These are phyloP conservation scores for Ceratocystis harringtonii DNA, from an alignment of 2,329 filamentous ascomycete species.

Conservation along the genomic window DNA sequence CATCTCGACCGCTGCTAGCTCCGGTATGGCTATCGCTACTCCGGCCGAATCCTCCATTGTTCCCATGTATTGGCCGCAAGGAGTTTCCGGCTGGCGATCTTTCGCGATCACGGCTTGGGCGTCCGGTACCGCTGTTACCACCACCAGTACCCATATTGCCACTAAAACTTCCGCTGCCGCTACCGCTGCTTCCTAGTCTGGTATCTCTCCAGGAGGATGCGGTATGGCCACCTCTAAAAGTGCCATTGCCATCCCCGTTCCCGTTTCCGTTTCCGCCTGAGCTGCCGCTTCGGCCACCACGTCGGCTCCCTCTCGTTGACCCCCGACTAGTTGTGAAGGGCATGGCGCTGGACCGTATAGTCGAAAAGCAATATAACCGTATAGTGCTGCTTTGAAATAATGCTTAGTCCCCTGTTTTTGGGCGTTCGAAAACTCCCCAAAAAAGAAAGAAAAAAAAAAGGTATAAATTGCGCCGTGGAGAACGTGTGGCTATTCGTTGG, in stretches of 20 bases:
- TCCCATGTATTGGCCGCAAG: not conserved
- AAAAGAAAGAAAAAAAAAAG: not conserved
- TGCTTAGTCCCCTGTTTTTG: too few relatives aligned
- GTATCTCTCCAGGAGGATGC: constrained; percentile 3
- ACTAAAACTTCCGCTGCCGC: not conserved
- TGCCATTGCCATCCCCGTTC: not conserved
- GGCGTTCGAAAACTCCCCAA: too few relatives aligned
- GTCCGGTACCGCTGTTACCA: not conserved
- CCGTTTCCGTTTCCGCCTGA: not conserved
- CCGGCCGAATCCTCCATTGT: not conserved
- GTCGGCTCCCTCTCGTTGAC: not conserved
- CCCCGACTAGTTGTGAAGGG: not conserved
- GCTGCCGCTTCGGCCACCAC: not conserved
- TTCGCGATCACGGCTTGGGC: constrained; percentile 13
- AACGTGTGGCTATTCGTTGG: not conserved
- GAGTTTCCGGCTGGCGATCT: constrained; percentile 1
- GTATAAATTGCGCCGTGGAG: not conserved
- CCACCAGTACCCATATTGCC: not conserved
- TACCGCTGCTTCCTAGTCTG: constrained; percentile 6
- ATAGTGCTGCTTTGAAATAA: not conserved
- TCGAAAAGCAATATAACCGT: not conserved
- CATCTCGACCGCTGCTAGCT: constrained; percentile 11
- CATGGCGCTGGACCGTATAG: not conserved
- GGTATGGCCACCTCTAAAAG: not conserved
- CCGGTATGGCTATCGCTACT: not conserved